Percentiles rank a stretch among this genome's conserved stretches.
Evolutionary conservation across 257 asterid species (phyloP).

Genomic region (Coffea eugenioides): DNA sequence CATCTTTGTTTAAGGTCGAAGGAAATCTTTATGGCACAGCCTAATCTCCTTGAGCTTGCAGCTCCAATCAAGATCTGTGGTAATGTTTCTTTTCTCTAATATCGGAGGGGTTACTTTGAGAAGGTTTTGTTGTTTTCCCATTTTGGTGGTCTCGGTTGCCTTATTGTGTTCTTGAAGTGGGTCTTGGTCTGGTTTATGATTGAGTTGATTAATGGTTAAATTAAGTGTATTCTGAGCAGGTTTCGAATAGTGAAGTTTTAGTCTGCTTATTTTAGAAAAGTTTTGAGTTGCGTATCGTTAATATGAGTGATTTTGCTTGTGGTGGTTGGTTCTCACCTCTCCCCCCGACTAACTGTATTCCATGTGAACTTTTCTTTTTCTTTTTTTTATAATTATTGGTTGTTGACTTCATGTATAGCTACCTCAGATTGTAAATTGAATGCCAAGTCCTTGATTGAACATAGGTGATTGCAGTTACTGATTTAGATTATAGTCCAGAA

Average conservation of each 20-base stretch:
- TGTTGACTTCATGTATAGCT: slow-evolving; percentile 1
- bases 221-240: background rate
- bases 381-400: background rate
- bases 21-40: slow-evolving; percentile 71
- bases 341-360: background rate
- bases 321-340: background rate
- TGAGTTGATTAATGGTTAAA: background rate
- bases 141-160: background rate
- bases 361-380: background rate
- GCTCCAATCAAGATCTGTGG: slow-evolving; percentile 97
- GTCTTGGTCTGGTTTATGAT: background rate
- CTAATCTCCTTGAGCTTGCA: slow-evolving; percentile 91
- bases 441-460: background rate
- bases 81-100: slow-evolving; percentile 7
- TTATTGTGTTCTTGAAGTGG: slow-evolving; percentile 1
- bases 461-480: background rate
- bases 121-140: background rate
- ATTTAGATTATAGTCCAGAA: background rate
- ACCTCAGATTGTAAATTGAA: background rate
- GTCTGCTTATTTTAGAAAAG: background rate
- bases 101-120: too few relatives aligned
- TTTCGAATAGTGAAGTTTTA: background rate
- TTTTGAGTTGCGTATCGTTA: background rate
- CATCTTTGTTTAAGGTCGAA: slow-evolving; percentile 68
- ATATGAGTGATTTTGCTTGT: background rate